phyloP scores from a whole-genome alignment of 495 filamentous ascomycete species.

The Penicillium malachiteum region DNA sequence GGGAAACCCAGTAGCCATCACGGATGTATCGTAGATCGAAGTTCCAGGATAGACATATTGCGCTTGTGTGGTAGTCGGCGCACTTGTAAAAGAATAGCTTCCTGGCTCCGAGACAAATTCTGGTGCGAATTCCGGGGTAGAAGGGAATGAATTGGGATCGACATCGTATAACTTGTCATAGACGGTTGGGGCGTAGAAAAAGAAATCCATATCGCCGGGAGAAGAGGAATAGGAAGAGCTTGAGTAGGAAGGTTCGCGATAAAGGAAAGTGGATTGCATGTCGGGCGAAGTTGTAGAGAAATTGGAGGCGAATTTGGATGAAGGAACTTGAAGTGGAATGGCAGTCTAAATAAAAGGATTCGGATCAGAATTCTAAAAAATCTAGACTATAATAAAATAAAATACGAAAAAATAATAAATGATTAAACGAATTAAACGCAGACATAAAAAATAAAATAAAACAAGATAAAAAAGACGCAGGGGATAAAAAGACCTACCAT shows the following conservation, averaged over 20 bases:
- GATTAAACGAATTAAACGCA: not conserved
- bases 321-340: slow-evolving; percentile 7
- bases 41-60: slow-evolving; percentile 23
- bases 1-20: slow-evolving; percentile 20
- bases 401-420: not conserved
- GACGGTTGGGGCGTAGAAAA: slow-evolving; percentile 24
- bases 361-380: slow-evolving; percentile 4
- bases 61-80: slow-evolving; percentile 23
- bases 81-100: slow-evolving; percentile 24
- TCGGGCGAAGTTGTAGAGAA: slow-evolving; percentile 3
- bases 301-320: slow-evolving; percentile 1
- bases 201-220: slow-evolving; percentile 29
- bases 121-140: slow-evolving; percentile 6
- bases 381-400: slow-evolving; percentile 1
- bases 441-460: not conserved
- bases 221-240: slow-evolving; percentile 30
- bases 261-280: slow-evolving; percentile 32
- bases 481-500: slow-evolving; percentile 18
- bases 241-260: slow-evolving; percentile 20
- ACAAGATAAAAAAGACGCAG: not conserved
- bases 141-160: slow-evolving; percentile 18
- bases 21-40: slow-evolving; percentile 12
- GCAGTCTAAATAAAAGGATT: slow-evolving; percentile 19
- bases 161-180: slow-evolving; percentile 25
- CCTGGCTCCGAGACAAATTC: slow-evolving; percentile 19